Percentiles rank a stretch among this genome's conserved stretches.
Evolutionary conservation across 2,329 filamentous ascomycete species (phyloP).

Genomic region (Fusarium torreyae): DNA sequence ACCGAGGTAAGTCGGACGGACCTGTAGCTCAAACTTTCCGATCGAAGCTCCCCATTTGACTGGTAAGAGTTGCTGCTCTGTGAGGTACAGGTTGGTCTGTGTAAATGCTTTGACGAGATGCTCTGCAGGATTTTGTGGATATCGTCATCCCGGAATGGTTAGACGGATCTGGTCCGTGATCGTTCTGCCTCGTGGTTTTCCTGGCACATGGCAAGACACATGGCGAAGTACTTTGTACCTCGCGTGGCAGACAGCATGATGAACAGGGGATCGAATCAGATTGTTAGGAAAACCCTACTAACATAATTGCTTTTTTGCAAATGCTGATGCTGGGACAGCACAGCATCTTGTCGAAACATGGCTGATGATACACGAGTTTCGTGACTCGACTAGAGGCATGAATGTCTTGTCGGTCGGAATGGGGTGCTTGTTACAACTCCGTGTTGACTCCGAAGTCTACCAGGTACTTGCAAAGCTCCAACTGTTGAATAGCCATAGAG

Average conservation of each 20-base stretch:
- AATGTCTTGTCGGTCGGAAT: neutral
- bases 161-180: constrained; percentile 45
- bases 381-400: constrained; percentile 1
- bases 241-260: constrained; percentile 25
- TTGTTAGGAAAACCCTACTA: constrained; percentile 28
- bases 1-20: neutral
- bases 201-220: constrained; percentile 42
- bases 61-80: constrained; percentile 10
- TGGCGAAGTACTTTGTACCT: constrained; percentile 50
- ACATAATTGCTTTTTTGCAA: constrained; percentile 18
- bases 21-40: neutral
- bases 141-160: constrained; percentile 42
- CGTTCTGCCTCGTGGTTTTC: constrained; percentile 38
- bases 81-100: constrained; percentile 14
- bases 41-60: constrained; percentile 1
- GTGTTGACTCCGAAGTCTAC: neutral
- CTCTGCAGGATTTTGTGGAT: constrained; percentile 37
- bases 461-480: neutral
- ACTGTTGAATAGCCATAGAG: neutral
- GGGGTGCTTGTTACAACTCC: constrained; percentile 7
- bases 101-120: constrained; percentile 15
- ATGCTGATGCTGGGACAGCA: neutral
- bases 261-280: constrained; percentile 34
- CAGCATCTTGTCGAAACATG: constrained; percentile 6
- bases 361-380: constrained; percentile 20